Percentiles rank a stretch among this genome's conserved stretches.
These are phyloP conservation scores for Primulina tabacum DNA, from an alignment of 257 asterid species.

Conservation along the genomic window DNA sequence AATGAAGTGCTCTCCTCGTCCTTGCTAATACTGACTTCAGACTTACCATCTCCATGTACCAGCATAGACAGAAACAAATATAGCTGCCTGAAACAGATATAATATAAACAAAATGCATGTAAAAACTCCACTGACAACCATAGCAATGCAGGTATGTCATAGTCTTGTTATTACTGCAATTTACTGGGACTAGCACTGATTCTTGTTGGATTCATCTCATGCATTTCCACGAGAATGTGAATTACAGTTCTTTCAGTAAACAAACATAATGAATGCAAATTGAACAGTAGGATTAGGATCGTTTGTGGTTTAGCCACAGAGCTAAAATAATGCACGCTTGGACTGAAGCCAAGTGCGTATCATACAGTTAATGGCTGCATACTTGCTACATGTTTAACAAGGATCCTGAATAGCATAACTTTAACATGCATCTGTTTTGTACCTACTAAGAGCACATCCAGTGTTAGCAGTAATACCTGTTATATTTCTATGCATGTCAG, in stretches of 20 bases:
- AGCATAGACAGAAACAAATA: conserved; percentile 83
- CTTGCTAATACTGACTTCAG: conserved; percentile 52
- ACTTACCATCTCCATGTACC: conserved; percentile 71
- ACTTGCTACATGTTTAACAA: not conserved
- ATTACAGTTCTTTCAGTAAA: not conserved
- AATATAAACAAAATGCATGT: conserved; percentile 15
- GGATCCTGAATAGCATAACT: conserved; percentile 13
- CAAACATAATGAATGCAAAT: conserved; percentile 6
- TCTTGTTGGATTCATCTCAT: not conserved
- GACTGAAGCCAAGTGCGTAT: conserved; percentile 7
- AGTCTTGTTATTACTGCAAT: conserved; percentile 7
- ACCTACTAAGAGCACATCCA: not conserved
- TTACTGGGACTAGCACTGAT: conserved; percentile 2
- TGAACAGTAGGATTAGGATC: conserved; percentile 12
- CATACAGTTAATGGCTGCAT: conserved; percentile 1
- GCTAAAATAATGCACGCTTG: not conserved
- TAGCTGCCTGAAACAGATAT: conserved; percentile 63
- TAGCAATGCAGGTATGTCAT: conserved; percentile 15
- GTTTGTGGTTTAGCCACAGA: not conserved
- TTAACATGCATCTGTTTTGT: not conserved
- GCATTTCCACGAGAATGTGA: not conserved
- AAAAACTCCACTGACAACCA: conserved; percentile 15
- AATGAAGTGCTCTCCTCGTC: conserved; percentile 66
- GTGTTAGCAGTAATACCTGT: not conserved
- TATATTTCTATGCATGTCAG: conserved; percentile 1